phyloP scores from a whole-genome alignment of 139 green algal species.

The Gonium pectorale region DNA sequence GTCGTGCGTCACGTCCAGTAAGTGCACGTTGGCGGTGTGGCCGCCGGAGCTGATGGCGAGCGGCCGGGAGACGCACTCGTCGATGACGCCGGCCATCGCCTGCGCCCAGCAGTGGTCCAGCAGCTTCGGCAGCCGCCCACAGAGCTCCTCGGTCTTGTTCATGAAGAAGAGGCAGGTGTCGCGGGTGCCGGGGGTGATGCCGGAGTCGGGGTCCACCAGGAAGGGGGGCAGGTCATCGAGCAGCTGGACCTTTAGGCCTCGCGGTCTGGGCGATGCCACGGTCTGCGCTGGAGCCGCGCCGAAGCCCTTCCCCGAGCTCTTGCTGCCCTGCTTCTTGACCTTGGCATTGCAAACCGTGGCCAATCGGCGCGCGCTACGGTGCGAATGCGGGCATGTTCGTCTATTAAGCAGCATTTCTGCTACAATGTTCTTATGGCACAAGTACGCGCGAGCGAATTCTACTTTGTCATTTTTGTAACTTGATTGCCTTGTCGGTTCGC shows the following conservation, averaged over 20 bases:
- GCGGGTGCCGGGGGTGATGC: background rate
- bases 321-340: background rate
- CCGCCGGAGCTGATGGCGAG: background rate
- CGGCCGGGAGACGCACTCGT: constrained; percentile 5
- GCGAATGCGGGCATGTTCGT: no score
- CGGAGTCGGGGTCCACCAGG: background rate
- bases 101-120: constrained; percentile 7
- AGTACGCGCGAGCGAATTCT: no score
- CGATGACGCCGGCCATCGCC: background rate
- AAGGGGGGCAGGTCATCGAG: background rate
- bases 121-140: constrained; percentile 7
- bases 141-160: constrained; percentile 41
- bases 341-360: constrained; percentile 14
- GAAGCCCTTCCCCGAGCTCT: background rate
- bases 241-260: background rate
- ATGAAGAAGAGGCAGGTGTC: constrained; percentile 30
- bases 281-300: background rate
- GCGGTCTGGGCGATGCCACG: background rate
- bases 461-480: no score
- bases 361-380: no score
- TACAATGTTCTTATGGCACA: no score
- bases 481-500: no score
- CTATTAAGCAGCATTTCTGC: no score
- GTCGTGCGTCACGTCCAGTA: constrained; percentile 28
- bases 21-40: background rate